Evolutionary conservation across 2,329 filamentous ascomycete species (phyloP), one percentile per base, ranked within the genome.

Genomic region (Dichotomopilus funicola): DNA sequence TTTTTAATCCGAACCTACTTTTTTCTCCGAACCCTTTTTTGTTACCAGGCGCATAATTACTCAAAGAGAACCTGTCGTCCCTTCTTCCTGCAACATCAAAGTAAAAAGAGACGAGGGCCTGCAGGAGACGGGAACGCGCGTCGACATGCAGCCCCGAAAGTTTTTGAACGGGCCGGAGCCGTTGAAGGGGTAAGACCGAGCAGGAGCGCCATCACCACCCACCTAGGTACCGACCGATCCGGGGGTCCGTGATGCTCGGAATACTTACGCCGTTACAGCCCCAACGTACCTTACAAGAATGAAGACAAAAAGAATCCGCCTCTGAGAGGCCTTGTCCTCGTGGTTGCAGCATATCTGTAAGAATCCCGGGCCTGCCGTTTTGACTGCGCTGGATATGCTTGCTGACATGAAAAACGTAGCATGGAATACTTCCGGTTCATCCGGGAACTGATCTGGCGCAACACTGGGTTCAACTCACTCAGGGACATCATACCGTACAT

Each of bases 401-500:
- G 8, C 8, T 38, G 37, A 38, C 37, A 11, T 63, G 33, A 61
- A 49, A 36, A 11, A 11, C 6, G 8, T 60, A 82, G 79, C 9
- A 75, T 87, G 62, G 76, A 82, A 45, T 78, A 75, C 50, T 65
- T 85, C 12, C 72, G 74, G 19, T 74, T 79, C 48, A 57, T 86
- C 7, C 78, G 82, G 49, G 74, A 73, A 56, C 65, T 75, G 51
- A 75, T 86, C 61, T 88, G 83, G 82, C 71, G 71, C 41, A 85
- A 85, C 67, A 83, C 83, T 19, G 83, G 83, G 41, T 88, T 89
- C 64, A 72, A 71, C 47, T 70, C 72, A 4, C 72, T 89, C 42
- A 79, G 80, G 47, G 71, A 77, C 38, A 76, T 83, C 55, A 72
- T 73, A 31, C 68, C 76, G 19, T 72, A 67, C 12, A 67, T 89